These are phyloP conservation scores for Leishmania guyanensis DNA, from an alignment of 208 protist genomes.

Conservation along the genomic window DNA sequence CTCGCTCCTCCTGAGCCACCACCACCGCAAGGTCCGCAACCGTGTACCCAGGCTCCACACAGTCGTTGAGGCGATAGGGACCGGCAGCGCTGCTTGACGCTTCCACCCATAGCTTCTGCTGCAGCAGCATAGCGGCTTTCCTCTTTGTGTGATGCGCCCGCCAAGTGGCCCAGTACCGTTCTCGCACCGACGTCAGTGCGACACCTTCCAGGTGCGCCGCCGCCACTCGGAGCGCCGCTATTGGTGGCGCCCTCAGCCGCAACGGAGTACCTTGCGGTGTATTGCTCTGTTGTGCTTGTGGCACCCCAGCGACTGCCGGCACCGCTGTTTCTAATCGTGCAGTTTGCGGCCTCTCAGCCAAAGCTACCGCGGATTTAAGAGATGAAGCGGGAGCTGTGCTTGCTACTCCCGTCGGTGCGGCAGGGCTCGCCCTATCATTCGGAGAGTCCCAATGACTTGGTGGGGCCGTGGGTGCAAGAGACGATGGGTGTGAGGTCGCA, in stretches of 20 bases:
- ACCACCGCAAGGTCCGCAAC: conserved; percentile 38
- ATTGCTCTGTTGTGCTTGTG: neutral
- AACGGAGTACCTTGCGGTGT: neutral
- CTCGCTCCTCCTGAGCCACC: conserved; percentile 18
- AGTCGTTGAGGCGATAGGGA: conserved; percentile 38
- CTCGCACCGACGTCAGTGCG: neutral
- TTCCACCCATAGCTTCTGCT: conserved; percentile 18
- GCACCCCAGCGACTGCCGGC: neutral
- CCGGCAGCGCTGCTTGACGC: neutral
- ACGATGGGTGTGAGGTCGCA: neutral
- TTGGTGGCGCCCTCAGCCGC: neutral
- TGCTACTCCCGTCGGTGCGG: neutral
- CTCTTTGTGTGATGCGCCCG: conserved; percentile 3
- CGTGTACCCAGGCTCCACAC: conserved; percentile 40
- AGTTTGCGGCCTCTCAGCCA: neutral
- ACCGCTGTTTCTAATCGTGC: neutral
- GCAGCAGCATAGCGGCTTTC: conserved; percentile 22
- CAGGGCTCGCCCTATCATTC: neutral
- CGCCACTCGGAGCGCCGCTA: conserved; percentile 4
- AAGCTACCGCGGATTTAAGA: neutral
- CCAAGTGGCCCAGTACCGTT: conserved; percentile 29
- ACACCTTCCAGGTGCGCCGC: conserved; percentile 13
- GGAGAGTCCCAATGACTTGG: conserved; percentile 16
- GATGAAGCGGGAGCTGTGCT: neutral
- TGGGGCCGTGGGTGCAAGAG: neutral